Conservation (phyloP, 2,329 filamentous ascomycete species). For the Cryphonectria nitschkei region DNA sequence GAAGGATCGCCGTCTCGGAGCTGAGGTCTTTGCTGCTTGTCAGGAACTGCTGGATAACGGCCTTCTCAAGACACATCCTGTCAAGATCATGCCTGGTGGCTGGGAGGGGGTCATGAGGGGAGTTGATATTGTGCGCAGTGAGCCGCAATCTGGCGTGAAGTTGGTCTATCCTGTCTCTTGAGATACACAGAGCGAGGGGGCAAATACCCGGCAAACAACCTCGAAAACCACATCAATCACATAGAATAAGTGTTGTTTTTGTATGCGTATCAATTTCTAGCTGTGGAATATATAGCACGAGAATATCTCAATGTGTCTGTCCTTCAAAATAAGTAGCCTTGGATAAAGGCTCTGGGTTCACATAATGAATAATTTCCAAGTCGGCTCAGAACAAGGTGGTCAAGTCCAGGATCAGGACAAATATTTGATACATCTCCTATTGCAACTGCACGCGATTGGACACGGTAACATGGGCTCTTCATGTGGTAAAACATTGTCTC, state of each 20-base stretch:
- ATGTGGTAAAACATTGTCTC: not conserved
- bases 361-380: no score
- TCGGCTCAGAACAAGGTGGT: no score
- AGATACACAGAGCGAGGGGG: not conserved
- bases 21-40: not conserved
- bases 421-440: no score
- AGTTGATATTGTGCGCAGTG: not conserved
- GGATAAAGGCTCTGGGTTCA: no score
- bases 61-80: not conserved
- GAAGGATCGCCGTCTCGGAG: not conserved
- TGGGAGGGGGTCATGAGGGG: not conserved
- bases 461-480: not conserved
- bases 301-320: no score
- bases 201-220: not conserved
- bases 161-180: not conserved
- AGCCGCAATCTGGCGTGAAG: not conserved
- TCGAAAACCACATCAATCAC: not conserved
- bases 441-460: not conserved
- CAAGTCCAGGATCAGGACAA: not conserved
- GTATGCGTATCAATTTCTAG: no score
- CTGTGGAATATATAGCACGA: no score
- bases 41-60: not conserved
- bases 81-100: not conserved
- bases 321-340: no score
- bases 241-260: no score